Evolutionary conservation across 805 yeast genomes (phyloP).

Genomic region (Myxozyma sirexii): DNA sequence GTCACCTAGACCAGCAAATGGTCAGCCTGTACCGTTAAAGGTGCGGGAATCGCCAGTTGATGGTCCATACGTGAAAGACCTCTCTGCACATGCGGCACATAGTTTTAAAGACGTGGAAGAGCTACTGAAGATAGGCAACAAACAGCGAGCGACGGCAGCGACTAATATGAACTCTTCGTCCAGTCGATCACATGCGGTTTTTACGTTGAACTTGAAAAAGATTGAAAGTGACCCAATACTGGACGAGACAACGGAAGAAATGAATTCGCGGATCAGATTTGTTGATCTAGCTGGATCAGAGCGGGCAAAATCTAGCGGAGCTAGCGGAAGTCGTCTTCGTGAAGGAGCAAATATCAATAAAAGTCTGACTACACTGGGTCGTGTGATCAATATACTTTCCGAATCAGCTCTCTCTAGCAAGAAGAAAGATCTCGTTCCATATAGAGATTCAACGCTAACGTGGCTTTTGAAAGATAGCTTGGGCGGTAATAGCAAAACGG

Average conservation of each 20-base stretch:
- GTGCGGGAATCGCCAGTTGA: slow-evolving; percentile 64
- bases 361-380: slow-evolving; percentile 75
- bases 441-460: slow-evolving; percentile 68
- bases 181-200: slow-evolving; percentile 74
- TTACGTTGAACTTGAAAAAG: slow-evolving; percentile 59
- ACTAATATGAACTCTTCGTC: slow-evolving; percentile 69
- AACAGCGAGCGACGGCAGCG: slow-evolving; percentile 60
- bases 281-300: slow-evolving; percentile 88
- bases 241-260: slow-evolving; percentile 28
- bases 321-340: slow-evolving; percentile 46
- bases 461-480: slow-evolving; percentile 76
- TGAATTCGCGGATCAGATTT: slow-evolving; percentile 50
- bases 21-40: slow-evolving; percentile 20
- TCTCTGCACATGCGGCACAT: slow-evolving; percentile 51
- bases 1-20: slow-evolving; percentile 30
- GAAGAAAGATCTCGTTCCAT: slow-evolving; percentile 50
- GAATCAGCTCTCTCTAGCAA: slow-evolving; percentile 54
- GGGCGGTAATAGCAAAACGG: slow-evolving; percentile 87
- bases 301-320: slow-evolving; percentile 63
- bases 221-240: slow-evolving; percentile 43
- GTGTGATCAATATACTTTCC: slow-evolving; percentile 53
- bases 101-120: slow-evolving; percentile 49
- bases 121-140: slow-evolving; percentile 53
- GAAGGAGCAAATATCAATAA: slow-evolving; percentile 91
- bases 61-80: slow-evolving; percentile 60